These are phyloP conservation scores for Diplodia mutila DNA, from an alignment of 2,329 filamentous ascomycete genomes.

Conservation along the genomic window DNA sequence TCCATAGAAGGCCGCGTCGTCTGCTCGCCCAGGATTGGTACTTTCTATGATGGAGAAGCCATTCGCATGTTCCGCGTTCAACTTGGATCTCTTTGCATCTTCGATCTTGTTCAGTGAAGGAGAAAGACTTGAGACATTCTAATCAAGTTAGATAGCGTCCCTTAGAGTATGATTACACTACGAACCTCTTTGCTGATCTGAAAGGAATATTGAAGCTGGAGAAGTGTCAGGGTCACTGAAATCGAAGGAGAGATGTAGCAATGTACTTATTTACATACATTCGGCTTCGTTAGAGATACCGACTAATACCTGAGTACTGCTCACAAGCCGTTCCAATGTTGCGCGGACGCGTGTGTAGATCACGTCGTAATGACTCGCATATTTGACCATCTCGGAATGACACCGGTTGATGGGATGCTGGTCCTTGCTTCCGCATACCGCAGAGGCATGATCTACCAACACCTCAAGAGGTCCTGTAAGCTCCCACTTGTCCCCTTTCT, in stretches of 20 bases:
- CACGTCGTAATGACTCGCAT: background rate
- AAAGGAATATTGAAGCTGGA: background rate
- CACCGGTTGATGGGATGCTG: background rate
- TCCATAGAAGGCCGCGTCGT: background rate
- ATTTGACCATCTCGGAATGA: slow-evolving; percentile 14
- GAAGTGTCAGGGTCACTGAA: too few relatives aligned
- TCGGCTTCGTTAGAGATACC: background rate
- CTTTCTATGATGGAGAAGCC: background rate
- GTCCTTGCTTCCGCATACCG: background rate
- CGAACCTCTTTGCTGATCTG: background rate
- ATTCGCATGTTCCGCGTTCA: background rate
- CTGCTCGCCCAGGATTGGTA: background rate
- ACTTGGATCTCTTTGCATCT: background rate
- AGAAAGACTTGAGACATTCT: background rate
- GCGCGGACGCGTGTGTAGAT: background rate
- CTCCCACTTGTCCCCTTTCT: background rate
- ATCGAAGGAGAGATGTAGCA: too few relatives aligned
- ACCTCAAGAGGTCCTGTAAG: background rate
- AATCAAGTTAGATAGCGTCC: too few relatives aligned
- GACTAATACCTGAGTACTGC: background rate
- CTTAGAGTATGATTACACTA: background rate
- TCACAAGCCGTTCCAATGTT: background rate
- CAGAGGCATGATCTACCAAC: background rate
- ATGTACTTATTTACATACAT: background rate
- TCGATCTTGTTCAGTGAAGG: background rate